phyloP scores from a whole-genome alignment of 108 stramenopile genomes.

The Chaetoceros tenuissimus region DNA sequence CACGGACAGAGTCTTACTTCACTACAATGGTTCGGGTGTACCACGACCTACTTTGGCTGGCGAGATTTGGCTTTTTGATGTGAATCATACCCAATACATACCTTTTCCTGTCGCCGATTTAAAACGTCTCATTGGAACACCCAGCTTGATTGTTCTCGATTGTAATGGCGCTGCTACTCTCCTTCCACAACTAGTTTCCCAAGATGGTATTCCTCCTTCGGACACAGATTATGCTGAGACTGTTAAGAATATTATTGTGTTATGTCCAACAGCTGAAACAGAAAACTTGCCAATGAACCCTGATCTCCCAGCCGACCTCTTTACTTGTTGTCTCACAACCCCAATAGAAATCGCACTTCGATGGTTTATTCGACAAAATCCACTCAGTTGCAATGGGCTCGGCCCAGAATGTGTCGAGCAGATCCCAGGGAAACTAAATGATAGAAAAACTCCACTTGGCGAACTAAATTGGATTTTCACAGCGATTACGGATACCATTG shows the following conservation, averaged over 20 bases:
- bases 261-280: conserved; percentile 85
- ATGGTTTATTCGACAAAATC: conserved; percentile 86
- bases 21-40: conserved; percentile 99
- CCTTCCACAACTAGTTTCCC: conserved; percentile 61
- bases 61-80: conserved; percentile 94
- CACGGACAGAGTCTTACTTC: conserved; percentile 91
- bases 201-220: conserved; percentile 7
- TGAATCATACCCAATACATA: conserved; percentile 96
- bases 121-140: conserved; percentile 83
- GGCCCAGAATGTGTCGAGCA: conserved; percentile 71
- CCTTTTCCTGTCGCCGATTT: conserved; percentile 88
- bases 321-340: conserved; percentile 97
- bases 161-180: conserved; percentile 89
- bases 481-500: conserved; percentile 98
- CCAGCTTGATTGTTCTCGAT: conserved; percentile 83
- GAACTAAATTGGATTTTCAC: conserved; percentile 99
- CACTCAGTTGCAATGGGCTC: conserved; percentile 38
- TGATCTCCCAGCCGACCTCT: conserved; percentile 94
- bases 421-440: conserved; percentile 88
- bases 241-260: conserved; percentile 88
- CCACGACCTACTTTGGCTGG: conserved; percentile 93
- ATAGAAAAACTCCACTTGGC: conserved; percentile 87
- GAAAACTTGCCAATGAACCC: conserved; percentile 94
- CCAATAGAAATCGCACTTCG: conserved; percentile 95
- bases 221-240: conserved; percentile 16